Conservation (phyloP, 2,329 filamentous ascomycete genomes). For the Aspergillus sp. region DNA sequence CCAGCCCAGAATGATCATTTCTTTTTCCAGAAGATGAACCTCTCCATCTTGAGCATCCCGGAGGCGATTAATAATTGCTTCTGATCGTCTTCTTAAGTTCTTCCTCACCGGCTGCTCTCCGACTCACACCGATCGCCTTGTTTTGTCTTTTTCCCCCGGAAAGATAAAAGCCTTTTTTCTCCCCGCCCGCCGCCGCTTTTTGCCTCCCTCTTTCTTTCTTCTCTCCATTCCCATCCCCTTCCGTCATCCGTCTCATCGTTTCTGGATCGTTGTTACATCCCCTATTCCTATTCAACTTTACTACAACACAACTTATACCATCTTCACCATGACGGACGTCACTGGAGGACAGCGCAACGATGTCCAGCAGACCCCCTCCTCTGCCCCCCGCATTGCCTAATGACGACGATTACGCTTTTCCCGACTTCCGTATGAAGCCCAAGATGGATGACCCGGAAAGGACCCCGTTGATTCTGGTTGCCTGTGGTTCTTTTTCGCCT, state of each 20-base stretch:
- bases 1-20: no score
- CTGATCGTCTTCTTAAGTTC: no score
- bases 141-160: not conserved
- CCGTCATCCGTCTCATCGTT: not conserved
- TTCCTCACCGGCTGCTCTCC: no score
- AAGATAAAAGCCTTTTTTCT: not conserved
- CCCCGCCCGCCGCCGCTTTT: slow-evolving; percentile 3
- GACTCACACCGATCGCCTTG: not conserved
- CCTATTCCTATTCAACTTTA: not conserved
- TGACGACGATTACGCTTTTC: slow-evolving; percentile 41
- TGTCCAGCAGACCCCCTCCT: slow-evolving; percentile 18
- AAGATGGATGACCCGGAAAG: slow-evolving; percentile 44
- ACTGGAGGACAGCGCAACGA: slow-evolving; percentile 21
- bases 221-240: not conserved
- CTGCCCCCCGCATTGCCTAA: slow-evolving; percentile 17
- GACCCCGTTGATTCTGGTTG: slow-evolving; percentile 44
- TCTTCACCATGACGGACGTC: slow-evolving; percentile 22
- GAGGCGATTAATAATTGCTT: no score
- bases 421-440: slow-evolving; percentile 40
- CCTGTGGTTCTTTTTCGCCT: slow-evolving; percentile 63
- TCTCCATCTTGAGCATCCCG: no score
- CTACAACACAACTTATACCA: not conserved
- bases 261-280: not conserved
- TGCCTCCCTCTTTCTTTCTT: slow-evolving; percentile 1
- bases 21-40: no score